phyloP scores from a whole-genome alignment of 805 yeast genomes.

The Teunomyces pallodes region DNA sequence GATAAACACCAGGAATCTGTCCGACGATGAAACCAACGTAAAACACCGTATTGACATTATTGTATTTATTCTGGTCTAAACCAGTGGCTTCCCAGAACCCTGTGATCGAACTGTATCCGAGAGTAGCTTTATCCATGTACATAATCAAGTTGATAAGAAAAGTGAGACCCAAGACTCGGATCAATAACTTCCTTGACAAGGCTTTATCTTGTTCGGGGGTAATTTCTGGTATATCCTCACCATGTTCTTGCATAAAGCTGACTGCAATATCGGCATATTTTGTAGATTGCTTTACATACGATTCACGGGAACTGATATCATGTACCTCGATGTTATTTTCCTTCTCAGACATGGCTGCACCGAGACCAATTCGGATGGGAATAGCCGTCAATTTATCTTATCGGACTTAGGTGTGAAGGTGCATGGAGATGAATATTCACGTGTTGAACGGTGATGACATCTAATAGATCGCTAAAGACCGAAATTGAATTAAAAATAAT shows the following conservation, averaged over 20 bases:
- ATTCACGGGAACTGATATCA: not conserved
- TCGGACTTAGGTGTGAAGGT: not conserved
- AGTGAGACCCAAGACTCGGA: constrained; percentile 32
- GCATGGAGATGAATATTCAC: not conserved
- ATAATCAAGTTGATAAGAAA: constrained; percentile 36
- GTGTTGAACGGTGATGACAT: not conserved
- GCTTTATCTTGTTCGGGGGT: constrained; percentile 43
- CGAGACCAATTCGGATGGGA: not conserved
- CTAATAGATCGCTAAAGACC: not conserved
- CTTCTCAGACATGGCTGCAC: not conserved
- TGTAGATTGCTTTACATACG: not conserved
- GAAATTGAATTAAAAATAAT: not conserved
- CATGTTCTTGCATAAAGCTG: constrained; percentile 33
- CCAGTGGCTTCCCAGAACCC: constrained; percentile 48
- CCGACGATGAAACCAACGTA: constrained; percentile 52
- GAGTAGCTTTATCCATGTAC: constrained; percentile 52
- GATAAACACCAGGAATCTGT: constrained; percentile 40
- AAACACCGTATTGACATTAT: constrained; percentile 50
- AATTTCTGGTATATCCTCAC: constrained; percentile 31
- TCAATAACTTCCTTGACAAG: constrained; percentile 36
- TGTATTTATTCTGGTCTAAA: constrained; percentile 40
- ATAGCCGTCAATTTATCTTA: not conserved
- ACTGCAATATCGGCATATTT: constrained; percentile 40
- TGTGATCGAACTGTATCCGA: constrained; percentile 47
- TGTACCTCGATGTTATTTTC: not conserved